Base-by-base conservation (phyloP, 352 stramenopile species). In the Phytophthora pini region DNA sequence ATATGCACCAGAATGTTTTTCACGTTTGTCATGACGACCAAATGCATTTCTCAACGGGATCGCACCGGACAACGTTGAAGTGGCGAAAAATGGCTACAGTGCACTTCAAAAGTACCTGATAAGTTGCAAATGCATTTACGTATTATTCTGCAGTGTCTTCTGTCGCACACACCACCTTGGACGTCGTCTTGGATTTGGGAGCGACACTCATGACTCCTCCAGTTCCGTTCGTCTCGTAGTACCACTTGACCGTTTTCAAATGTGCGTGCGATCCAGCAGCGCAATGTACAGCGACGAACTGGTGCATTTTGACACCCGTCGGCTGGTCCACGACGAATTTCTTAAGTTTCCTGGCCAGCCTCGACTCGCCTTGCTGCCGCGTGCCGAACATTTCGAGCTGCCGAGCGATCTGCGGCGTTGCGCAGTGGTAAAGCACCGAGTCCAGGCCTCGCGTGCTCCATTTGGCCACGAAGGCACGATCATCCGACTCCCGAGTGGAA, bases 361-460 rank as follows among this genome's bases (percentile, higher is more conserved):
- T 20, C 0, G 44, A 52, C 20, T 48, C 51, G 7, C 3, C 15
- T 26, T 43, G 55, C 8, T 65, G 58, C 1, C 39, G 40, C 44
- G 20, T 62, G 12, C 41, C 45, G 26, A 67, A 75, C 6, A 61
- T 2, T 15, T 78, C 65, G 0, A 78, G 39, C 45, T 75, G 55
- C 2, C 65, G 61, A 12, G 70, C 70, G 20, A 78, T 75, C 17
- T 70, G 61, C 2, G 57, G 65, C 0, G 70, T 75, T 1, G 65
- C 66, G 6, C 70, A 78, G 48, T 75, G 61, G 43, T 78, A 64
- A 29, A 72, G n/a, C 15, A 70, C 70, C 17, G 55, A 64, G 34
- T 78, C 70, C 1, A 72, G 47, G 1, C 53, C 43, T 0, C 34
- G 46, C 0, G 65, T 66, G 20, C 65, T 70, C 66, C 70, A 77